Evolutionary conservation across 805 yeast species (phyloP).

Genomic region (Ogataea allantospora): DNA sequence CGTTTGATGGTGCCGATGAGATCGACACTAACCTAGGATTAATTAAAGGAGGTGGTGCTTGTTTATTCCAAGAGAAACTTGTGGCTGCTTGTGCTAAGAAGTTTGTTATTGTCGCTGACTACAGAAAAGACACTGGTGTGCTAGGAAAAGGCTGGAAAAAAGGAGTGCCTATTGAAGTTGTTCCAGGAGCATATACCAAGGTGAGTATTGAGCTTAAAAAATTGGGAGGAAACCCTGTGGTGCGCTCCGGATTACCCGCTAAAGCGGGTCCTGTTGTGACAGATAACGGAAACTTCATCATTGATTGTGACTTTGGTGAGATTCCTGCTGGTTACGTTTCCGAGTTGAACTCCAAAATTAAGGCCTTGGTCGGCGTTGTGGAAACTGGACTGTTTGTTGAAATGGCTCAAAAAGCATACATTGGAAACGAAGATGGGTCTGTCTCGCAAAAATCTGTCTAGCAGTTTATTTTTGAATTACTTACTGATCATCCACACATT

Average conservation of each 20-base stretch:
- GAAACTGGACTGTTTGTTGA: constrained; percentile 88
- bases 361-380: constrained; percentile 84
- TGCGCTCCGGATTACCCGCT: constrained; percentile 84
- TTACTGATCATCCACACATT: not conserved
- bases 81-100: constrained; percentile 78
- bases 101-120: constrained; percentile 90
- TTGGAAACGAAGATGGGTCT: constrained; percentile 80
- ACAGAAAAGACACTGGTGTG: constrained; percentile 69
- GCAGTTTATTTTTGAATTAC: constrained; percentile 9
- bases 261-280: constrained; percentile 98
- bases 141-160: constrained; percentile 83
- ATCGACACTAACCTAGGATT: constrained; percentile 78
- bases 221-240: constrained; percentile 63
- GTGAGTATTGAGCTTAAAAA: constrained; percentile 60
- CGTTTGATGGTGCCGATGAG: constrained; percentile 99
- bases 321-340: constrained; percentile 48
- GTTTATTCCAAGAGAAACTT: constrained; percentile 92
- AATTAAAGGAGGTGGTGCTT: constrained; percentile 99
- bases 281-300: constrained; percentile 89
- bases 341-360: constrained; percentile 62
- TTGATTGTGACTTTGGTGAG: constrained; percentile 90
- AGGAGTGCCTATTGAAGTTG: constrained; percentile 95
- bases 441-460: constrained; percentile 37
- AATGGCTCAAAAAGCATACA: constrained; percentile 77
- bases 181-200: constrained; percentile 81